These are phyloP conservation scores for Bathelium albidoporum DNA, from an alignment of 495 filamentous ascomycete species.

Conservation along the genomic window DNA sequence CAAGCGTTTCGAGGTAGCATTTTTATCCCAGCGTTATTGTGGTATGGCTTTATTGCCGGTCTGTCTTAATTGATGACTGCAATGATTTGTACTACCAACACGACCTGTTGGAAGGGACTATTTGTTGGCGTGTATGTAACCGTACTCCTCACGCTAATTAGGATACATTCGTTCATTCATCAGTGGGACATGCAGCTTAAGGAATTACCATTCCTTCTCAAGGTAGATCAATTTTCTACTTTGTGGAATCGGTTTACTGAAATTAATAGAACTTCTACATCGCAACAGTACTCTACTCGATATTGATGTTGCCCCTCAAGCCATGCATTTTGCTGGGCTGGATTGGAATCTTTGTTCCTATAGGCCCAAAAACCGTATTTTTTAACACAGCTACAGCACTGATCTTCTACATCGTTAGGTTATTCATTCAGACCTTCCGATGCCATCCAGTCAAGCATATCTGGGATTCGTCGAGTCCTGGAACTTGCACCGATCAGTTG, in stretches of 20 bases:
- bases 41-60: neutral
- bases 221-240: neutral
- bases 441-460: neutral
- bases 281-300: neutral
- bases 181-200: neutral
- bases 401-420: neutral
- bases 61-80: neutral
- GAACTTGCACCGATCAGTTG: neutral
- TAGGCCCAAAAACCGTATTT: neutral
- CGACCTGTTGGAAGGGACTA: neutral
- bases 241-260: neutral
- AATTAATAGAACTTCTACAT: neutral
- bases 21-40: no score
- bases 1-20: no score
- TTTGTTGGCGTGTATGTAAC: neutral
- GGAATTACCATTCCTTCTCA: neutral
- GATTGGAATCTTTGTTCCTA: neutral
- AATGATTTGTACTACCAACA: neutral
- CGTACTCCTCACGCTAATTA: neutral
- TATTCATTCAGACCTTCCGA: neutral
- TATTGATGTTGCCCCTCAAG: neutral
- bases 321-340: neutral
- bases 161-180: neutral
- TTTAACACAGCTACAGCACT: neutral
- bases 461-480: neutral